Percentiles rank a stretch among this genome's conserved stretches.
Conservation (phyloP, 768 basidiomycete species). For the Termitomyces sp. region DNA sequence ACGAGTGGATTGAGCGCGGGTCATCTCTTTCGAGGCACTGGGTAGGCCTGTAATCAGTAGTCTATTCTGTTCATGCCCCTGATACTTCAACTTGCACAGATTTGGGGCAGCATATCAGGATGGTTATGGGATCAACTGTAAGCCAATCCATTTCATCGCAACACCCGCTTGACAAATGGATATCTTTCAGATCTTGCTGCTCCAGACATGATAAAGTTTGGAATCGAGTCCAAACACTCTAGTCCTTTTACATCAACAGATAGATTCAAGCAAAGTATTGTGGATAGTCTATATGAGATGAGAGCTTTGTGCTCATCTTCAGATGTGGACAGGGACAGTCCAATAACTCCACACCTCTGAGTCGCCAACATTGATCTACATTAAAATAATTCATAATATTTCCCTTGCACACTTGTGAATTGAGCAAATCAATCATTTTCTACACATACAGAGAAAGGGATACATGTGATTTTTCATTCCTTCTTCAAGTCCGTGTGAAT, state of each 20-base stretch:
- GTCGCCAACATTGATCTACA: background rate
- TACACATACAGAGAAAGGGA: constrained; percentile 7
- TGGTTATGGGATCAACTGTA: constrained; percentile 95
- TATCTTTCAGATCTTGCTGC: constrained; percentile 67
- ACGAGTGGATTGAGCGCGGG: constrained; percentile 90
- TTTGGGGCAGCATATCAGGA: constrained; percentile 80
- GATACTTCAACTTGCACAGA: constrained; percentile 22
- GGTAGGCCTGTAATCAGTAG: constrained; percentile 32
- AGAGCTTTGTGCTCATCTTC: constrained; percentile 39
- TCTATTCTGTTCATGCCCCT: background rate
- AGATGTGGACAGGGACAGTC: constrained; percentile 16
- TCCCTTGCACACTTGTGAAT: background rate
- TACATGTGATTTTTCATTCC: background rate
- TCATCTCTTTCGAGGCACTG: constrained; percentile 82
- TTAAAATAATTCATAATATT: background rate
- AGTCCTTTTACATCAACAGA: constrained; percentile 65
- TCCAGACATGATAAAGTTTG: constrained; percentile 79
- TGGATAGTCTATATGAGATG: constrained; percentile 67
- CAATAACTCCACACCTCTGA: constrained; percentile 26
- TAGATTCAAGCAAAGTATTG: constrained; percentile 56
- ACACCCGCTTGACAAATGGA: background rate
- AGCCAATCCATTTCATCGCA: constrained; percentile 20
- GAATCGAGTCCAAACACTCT: constrained; percentile 86
- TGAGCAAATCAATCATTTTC: constrained; percentile 2
- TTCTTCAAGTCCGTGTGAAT: background rate